Conservation (phyloP, 306 rosid genomes). For the Gleditsia sinensis region DNA sequence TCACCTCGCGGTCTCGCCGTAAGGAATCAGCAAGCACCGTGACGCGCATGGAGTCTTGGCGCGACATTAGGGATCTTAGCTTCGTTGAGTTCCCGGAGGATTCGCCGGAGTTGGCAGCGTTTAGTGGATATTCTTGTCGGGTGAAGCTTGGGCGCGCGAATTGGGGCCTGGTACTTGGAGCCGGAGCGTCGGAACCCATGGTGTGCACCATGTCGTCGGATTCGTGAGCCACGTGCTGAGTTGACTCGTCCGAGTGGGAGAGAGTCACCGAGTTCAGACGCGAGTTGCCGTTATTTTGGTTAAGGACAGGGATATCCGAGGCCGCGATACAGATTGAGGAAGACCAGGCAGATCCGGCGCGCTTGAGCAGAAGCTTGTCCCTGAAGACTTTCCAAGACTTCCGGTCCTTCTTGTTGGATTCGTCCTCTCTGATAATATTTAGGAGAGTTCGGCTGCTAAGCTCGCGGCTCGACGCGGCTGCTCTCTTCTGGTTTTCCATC, state of each 20-base stretch:
- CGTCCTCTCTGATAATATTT: conserved; percentile 65
- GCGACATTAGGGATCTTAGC: conserved; percentile 40
- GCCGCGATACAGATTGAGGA: conserved; percentile 60
- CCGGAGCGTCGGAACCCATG: not conserved
- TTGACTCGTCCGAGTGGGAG: conserved; percentile 24
- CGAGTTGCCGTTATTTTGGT: conserved; percentile 11
- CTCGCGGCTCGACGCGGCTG: not conserved
- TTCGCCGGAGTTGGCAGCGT: conserved; percentile 6
- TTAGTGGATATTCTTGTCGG: not conserved
- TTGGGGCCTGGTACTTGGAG: not conserved
- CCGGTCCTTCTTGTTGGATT: conserved; percentile 45
- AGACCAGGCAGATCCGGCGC: conserved; percentile 74
- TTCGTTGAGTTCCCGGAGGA: not conserved
- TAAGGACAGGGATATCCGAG: conserved; percentile 54
- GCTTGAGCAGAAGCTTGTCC: conserved; percentile 69
- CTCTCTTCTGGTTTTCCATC: conserved; percentile 41
- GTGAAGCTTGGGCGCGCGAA: conserved; percentile 34
- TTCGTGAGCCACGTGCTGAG: conserved; percentile 17
- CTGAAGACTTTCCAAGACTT: conserved; percentile 75
- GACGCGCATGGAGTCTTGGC: conserved; percentile 39
- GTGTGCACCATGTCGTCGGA: not conserved
- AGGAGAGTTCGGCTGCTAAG: conserved; percentile 52
- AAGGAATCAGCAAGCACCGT: conserved; percentile 11
- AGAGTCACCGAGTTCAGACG: not conserved
- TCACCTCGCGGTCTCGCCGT: conserved; percentile 31